Conservation (phyloP, 768 basidiomycete genomes). For the Tephrocybe sp. region DNA sequence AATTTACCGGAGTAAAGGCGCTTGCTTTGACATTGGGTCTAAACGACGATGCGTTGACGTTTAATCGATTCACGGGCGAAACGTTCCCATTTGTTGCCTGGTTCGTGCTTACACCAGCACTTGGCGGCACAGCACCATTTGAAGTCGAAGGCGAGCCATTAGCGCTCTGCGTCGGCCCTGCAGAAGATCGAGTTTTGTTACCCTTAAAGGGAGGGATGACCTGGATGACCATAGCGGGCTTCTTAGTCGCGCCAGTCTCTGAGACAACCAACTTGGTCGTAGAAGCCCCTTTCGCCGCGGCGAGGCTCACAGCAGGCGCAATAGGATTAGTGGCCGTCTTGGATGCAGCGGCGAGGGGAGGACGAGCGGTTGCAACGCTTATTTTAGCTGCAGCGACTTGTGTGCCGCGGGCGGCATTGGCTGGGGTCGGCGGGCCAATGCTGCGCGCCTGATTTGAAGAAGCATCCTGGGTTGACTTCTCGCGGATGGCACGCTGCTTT, state of each 20-base stretch:
- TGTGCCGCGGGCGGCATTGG: slow-evolving; percentile 43
- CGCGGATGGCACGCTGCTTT: slow-evolving; percentile 80
- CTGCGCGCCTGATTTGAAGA: slow-evolving; percentile 61
- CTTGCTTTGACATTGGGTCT: slow-evolving; percentile 82
- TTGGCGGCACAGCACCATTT: slow-evolving; percentile 17
- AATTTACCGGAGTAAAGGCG: slow-evolving; percentile 66
- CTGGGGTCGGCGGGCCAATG: slow-evolving; percentile 60
- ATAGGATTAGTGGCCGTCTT: slow-evolving; percentile 25
- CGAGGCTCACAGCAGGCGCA: slow-evolving; percentile 17
- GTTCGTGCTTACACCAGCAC: slow-evolving; percentile 13
- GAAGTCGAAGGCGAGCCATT: slow-evolving; percentile 24
- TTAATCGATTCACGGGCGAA: slow-evolving; percentile 68
- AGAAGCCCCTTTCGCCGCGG: slow-evolving; percentile 25
- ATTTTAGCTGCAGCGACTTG: slow-evolving; percentile 35
- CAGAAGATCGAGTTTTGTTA: slow-evolving; percentile 33
- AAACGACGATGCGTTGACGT: slow-evolving; percentile 90
- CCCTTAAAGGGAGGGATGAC: slow-evolving; percentile 91
- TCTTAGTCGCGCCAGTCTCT: slow-evolving; percentile 34
- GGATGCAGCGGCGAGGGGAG: slow-evolving; percentile 17
- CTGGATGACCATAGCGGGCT: slow-evolving; percentile 76
- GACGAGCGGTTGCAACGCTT: slow-evolving; percentile 19
- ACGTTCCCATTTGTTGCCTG: slow-evolving; percentile 27
- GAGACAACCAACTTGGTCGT: slow-evolving; percentile 27
- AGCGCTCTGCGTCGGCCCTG: slow-evolving; percentile 23
- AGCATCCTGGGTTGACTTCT: slow-evolving; percentile 73